Percentiles rank a stretch among this genome's conserved stretches.
These are phyloP conservation scores for Ustilago loliicola DNA, from an alignment of 1,284 basidiomycete species.

Conservation along the genomic window DNA sequence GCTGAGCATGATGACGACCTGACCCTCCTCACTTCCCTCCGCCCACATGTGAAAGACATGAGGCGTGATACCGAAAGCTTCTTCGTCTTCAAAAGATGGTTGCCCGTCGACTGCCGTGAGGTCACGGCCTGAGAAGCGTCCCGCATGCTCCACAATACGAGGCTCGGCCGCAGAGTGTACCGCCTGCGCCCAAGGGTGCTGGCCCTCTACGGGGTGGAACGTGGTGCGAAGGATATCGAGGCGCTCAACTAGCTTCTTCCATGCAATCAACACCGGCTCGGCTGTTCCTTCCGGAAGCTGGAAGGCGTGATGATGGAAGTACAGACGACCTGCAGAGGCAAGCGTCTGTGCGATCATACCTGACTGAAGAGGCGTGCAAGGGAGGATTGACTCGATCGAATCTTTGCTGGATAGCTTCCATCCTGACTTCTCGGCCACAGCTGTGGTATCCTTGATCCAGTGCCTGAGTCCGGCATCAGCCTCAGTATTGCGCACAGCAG, in stretches of 20 bases:
- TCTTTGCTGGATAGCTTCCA: slow-evolving; percentile 31
- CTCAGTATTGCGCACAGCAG: neutral
- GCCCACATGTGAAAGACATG: slow-evolving; percentile 57
- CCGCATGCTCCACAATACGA: slow-evolving; percentile 26
- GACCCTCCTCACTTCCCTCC: neutral
- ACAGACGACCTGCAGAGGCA: slow-evolving; percentile 48
- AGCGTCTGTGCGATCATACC: slow-evolving; percentile 66
- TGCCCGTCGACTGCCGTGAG: slow-evolving; percentile 28
- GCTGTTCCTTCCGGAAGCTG: slow-evolving; percentile 2
- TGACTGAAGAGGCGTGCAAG: slow-evolving; percentile 67
- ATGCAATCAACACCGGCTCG: slow-evolving; percentile 36
- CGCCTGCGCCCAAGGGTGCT: slow-evolving; percentile 58
- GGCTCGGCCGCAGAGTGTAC: slow-evolving; percentile 30
- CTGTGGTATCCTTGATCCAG: slow-evolving; percentile 15
- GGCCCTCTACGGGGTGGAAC: slow-evolving; percentile 53
- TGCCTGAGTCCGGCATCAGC: neutral
- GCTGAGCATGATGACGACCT: slow-evolving; percentile 26
- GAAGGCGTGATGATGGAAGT: slow-evolving; percentile 61
- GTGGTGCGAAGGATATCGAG: slow-evolving; percentile 62
- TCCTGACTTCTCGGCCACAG: slow-evolving; percentile 17
- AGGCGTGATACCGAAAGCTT: slow-evolving; percentile 38
- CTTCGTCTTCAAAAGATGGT: slow-evolving; percentile 52
- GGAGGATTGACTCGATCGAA: slow-evolving; percentile 46
- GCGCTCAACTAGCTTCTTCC: slow-evolving; percentile 39
- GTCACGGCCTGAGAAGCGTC: slow-evolving; percentile 9